Evolutionary conservation across 2,329 filamentous ascomycete species (phyloP).

Genomic region (Ceratocystis destructans): DNA sequence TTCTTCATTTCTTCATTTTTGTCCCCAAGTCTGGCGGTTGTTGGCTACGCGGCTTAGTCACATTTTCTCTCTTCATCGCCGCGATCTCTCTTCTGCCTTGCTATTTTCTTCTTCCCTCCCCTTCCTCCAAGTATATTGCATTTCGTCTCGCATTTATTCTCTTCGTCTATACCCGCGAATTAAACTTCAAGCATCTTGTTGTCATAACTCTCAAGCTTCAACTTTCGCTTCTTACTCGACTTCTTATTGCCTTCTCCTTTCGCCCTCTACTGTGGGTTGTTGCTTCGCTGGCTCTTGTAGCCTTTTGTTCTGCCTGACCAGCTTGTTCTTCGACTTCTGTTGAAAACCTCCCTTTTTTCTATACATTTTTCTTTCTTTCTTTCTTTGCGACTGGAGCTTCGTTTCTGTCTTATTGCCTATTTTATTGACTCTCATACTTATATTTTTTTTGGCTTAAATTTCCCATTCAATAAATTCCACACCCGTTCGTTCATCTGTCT

Average conservation of each 20-base stretch:
- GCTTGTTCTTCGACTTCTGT: background rate
- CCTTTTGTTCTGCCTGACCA: background rate
- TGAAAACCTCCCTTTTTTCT: background rate
- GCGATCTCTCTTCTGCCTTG: conserved; percentile 1
- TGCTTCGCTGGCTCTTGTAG: background rate
- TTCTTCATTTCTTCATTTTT: conserved; percentile 14
- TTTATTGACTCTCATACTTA: conserved; percentile 8
- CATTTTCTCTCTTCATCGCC: conserved; percentile 15
- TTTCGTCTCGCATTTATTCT: conserved; percentile 16
- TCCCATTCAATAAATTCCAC: background rate
- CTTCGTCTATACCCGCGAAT: conserved; percentile 20
- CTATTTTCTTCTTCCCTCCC: background rate
- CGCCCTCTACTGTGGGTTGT: conserved; percentile 11
- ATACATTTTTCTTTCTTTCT: background rate
- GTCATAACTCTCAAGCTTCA: conserved; percentile 15
- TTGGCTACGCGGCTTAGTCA: conserved; percentile 12
- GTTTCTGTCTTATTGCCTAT: conserved; percentile 8
- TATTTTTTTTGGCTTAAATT: background rate
- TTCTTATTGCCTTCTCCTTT: background rate
- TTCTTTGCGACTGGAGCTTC: background rate
- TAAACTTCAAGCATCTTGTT: conserved; percentile 20
- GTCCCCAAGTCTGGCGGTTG: conserved; percentile 17
- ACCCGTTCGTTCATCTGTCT: background rate
- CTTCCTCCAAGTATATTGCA: conserved; percentile 1
- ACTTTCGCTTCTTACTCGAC: conserved; percentile 17